Base-by-base conservation (phyloP, 2,329 filamentous ascomycete genomes). In the Lecanicillium sp. region DNA sequence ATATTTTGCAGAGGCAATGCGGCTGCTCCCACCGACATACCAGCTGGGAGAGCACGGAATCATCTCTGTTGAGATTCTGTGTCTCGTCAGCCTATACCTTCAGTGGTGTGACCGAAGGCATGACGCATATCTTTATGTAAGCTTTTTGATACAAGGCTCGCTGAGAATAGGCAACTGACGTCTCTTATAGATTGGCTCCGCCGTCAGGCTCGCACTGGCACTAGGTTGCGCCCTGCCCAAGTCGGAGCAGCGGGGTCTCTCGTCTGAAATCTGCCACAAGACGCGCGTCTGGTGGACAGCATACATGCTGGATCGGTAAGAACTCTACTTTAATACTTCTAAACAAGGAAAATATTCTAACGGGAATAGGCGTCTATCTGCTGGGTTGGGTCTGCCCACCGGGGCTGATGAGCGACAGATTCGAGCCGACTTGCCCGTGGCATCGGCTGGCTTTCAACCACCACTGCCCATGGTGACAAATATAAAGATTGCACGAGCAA, bases 251-350 rank as follows among this genome's bases (percentile, higher is more conserved):
- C 41, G 50, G 13, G 50, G 52, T 4, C 31, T 56, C 2, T 46
- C 46, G 2, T 55, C 53, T 10, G 49, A 54, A 37, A 46, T 46
- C 13, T 48, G 46, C 3, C 53, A 56, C 12, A 36, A 48, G 1
- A 49, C 43, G 7, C 42, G 54, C 17, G 48, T 56, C 4, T 56
- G 53, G 53, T 56, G 54, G 54, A 56, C 54, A 5, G 48, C 44
- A 3, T 56, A 53, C 18, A 55, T 56, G 47, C 37, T 55, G n/a
- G 54, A 56, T 14, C 44, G 52, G 52, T 55, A 45, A 14, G 42
- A 25, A 3, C 4, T 11, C 6, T 13, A 18, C 8, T 3, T 15
- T 9, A 7, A 4, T 12, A 4, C 5, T 17, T 12, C 11, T 11
- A 10, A 9, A n/a, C n/a, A n/a, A n/a, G n/a, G n/a, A n/a, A n/a